These are phyloP conservation scores for Globisporangium emineosum DNA, from an alignment of 352 stramenopile genomes.

Conservation along the genomic window DNA sequence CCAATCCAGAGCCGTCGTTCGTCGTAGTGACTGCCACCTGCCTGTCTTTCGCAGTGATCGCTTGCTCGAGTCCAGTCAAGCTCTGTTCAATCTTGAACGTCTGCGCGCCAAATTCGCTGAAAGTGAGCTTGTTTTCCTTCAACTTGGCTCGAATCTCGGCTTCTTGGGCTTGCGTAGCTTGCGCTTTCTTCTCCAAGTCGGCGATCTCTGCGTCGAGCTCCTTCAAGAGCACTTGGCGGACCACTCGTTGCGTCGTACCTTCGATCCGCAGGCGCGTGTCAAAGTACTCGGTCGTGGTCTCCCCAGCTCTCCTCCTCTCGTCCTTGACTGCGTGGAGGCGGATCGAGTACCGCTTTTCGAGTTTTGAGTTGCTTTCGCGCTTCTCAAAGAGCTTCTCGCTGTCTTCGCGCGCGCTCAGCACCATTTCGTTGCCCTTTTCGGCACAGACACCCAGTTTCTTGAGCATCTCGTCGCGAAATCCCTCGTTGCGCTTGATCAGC, in stretches of 20 bases:
- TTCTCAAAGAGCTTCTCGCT: constrained; percentile 48
- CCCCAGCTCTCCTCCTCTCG: constrained; percentile 33
- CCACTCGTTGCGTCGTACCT: constrained; percentile 48
- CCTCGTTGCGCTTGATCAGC: constrained; percentile 69
- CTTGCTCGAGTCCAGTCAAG: constrained; percentile 23
- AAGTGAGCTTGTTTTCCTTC: constrained; percentile 19
- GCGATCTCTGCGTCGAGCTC: constrained; percentile 40
- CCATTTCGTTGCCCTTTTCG: constrained; percentile 54
- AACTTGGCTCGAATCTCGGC: constrained; percentile 12
- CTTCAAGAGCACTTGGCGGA: constrained; percentile 38
- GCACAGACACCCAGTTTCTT: constrained; percentile 30
- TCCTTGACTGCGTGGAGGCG: constrained; percentile 30
- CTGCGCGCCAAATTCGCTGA: constrained; percentile 35
- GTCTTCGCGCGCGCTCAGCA: constrained; percentile 56
- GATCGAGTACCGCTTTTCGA: constrained; percentile 27
- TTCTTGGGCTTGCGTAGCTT: constrained; percentile 4
- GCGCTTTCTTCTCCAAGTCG: constrained; percentile 25
- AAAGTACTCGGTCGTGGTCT: constrained; percentile 47
- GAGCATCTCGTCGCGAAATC: constrained; percentile 45
- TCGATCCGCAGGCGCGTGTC: constrained; percentile 56
- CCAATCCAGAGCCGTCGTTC: neutral
- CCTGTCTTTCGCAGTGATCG: constrained; percentile 17
- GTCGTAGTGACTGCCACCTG: neutral
- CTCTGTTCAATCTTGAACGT: constrained; percentile 44
- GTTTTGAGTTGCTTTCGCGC: constrained; percentile 21